A percentile compares a stretch with the other conserved stretches of the same genome.
Conservation (phyloP, 164 flowering plant species). For the Magnolia kwangsiensis region DNA sequence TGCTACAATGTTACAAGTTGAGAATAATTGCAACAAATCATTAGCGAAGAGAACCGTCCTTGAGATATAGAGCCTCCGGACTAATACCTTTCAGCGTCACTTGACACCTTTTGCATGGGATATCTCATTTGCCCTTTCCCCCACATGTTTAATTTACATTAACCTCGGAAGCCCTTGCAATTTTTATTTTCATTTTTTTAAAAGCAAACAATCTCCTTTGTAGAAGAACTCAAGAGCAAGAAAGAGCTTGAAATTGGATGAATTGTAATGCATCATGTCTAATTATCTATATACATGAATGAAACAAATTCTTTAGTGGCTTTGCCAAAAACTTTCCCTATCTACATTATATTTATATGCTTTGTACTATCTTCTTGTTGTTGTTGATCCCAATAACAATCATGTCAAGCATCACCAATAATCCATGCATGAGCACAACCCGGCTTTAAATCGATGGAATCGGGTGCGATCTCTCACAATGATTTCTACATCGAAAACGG, state of each 20-base stretch:
- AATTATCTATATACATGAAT: background rate
- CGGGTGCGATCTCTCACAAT: constrained; percentile 72
- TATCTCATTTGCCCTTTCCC: no score
- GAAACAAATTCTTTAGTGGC: no score
- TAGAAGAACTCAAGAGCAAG: background rate
- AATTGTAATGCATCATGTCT: background rate
- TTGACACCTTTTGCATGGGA: no score
- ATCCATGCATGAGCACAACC: constrained; percentile 68
- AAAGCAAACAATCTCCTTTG: background rate
- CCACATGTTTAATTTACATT: background rate
- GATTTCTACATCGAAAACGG: constrained; percentile 52
- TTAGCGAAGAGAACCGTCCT: background rate
- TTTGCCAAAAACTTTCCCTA: background rate
- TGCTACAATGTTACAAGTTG: background rate
- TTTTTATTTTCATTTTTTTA: background rate
- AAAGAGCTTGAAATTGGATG: background rate
- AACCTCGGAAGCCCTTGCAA: background rate
- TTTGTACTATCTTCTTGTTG: background rate
- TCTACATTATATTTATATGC: background rate
- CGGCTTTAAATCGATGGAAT: constrained; percentile 68
- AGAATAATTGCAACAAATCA: no score
- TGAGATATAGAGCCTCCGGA: no score
- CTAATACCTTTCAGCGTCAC: no score
- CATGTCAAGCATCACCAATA: constrained; percentile 41
- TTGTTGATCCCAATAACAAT: background rate